A percentile compares a stretch with the other conserved stretches of the same genome.
Conservation (phyloP, 441 rosid species). For the Bocquillonia castaneifolia region DNA sequence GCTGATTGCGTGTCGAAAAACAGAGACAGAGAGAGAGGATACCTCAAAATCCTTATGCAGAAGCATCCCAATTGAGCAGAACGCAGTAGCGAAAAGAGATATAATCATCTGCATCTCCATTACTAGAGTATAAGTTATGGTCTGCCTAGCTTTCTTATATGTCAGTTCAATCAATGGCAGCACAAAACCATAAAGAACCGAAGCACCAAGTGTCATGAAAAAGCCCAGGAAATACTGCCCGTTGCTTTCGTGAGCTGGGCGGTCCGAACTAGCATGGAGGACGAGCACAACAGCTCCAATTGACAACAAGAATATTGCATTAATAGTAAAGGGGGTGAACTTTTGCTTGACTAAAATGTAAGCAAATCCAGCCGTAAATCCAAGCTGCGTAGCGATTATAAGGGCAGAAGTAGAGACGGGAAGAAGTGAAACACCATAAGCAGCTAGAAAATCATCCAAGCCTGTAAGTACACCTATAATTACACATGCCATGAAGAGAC, state of each 20-base stretch:
- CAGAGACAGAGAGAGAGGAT: neutral
- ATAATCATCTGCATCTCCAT: conserved; percentile 58
- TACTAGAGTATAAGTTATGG: conserved; percentile 45
- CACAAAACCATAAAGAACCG: conserved; percentile 51
- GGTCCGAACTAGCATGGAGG: conserved; percentile 37
- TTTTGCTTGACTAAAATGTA: conserved; percentile 47
- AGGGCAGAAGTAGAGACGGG: conserved; percentile 51
- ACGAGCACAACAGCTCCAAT: conserved; percentile 36
- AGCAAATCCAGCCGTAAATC: conserved; percentile 47
- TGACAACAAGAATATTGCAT: conserved; percentile 38
- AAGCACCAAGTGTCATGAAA: conserved; percentile 43
- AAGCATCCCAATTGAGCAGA: conserved; percentile 50
- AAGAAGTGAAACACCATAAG: conserved; percentile 42
- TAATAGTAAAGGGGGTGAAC: conserved; percentile 42
- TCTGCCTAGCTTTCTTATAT: conserved; percentile 57
- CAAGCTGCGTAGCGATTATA: conserved; percentile 44
- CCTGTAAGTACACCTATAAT: conserved; percentile 37
- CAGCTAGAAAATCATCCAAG: conserved; percentile 41
- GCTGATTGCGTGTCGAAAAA: no score
- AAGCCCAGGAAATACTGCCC: conserved; percentile 37
- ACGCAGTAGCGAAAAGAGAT: conserved; percentile 45
- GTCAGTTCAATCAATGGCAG: conserved; percentile 55
- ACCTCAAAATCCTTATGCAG: conserved; percentile 44
- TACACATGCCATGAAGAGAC: conserved; percentile 31
- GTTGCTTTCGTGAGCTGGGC: conserved; percentile 38